Evolutionary conservation across 306 rosid genomes (phyloP), one percentile per base, ranked within the genome.

Genomic region (Herpetospermum pedunculosum): DNA sequence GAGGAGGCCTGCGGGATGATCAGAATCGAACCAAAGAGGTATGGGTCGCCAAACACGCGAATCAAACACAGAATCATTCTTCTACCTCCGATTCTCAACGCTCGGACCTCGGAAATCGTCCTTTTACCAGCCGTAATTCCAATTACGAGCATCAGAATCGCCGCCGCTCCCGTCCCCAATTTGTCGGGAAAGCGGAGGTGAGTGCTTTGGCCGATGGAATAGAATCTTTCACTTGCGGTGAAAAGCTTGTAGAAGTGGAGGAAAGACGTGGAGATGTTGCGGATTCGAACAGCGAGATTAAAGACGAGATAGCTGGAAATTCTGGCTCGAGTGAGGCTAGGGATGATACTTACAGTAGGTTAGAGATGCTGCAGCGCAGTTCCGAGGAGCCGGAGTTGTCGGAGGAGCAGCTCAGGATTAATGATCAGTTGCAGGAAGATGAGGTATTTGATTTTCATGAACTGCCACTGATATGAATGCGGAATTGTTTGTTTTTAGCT

Each of bases 381-480:
- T 53, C 67, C 15, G 70, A 83, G 77, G 86, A 84, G 81, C 85
- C 84, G 34, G 81, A 82, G 48, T 84, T 88, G 85, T 77, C 87
- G 5, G 88, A 82, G 21, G 88, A 92, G 74, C 88, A 83, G 80
- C 80, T 83, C 75, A 78, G 76, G 75, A 82, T 72, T 77, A 90
- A 90, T 77, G 91, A 88, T 73, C 96, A 82, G 77, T 83, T 83
- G 72, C 97, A 92, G 87, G 86, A 77, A 81, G 91, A 92, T 75
- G 98, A 92, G 98, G 98, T 92, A 77, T 19, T 18, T 40, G 4
- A 60, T 62, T 55, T 44, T 28, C 38, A 12, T 41, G 0, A 11
- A 28, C 13, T 72, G 30, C 47, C 52, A 19, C 30, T 77, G 25
- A n/a, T 11, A 16, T 30, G 44, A 44, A 30, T 37, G 28, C 30